These are phyloP conservation scores for Aspergillus sp. DNA, from an alignment of 2,329 filamentous ascomycete genomes.

Conservation along the genomic window DNA sequence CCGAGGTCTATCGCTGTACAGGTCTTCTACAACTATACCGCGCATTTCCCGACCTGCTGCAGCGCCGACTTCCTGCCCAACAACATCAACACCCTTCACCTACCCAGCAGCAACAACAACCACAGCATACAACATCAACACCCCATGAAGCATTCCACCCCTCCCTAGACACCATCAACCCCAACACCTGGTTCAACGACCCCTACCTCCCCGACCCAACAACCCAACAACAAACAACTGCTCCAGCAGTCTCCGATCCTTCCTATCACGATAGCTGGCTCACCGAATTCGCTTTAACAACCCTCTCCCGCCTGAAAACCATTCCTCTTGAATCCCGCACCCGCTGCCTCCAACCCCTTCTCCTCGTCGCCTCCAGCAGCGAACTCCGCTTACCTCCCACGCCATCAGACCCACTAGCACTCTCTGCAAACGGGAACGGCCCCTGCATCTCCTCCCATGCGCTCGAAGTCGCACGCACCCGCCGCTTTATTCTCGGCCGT, in stretches of 20 bases:
- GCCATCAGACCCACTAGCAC: not conserved
- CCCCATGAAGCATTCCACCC: conserved; percentile 10
- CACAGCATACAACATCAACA: conserved; percentile 22
- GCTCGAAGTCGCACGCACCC: conserved; percentile 48
- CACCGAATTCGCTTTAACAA: conserved; percentile 52
- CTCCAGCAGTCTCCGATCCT: conserved; percentile 5
- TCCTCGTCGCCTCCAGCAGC: conserved; percentile 52
- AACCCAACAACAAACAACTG: conserved; percentile 28
- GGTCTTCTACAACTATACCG: conserved; percentile 57
- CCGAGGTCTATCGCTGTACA: conserved; percentile 53
- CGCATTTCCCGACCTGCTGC: conserved; percentile 53
- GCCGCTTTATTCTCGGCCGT: conserved; percentile 51
- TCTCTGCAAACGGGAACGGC: conserved; percentile 9
- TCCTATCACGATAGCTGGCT: conserved; percentile 42
- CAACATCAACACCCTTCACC: conserved; percentile 4
- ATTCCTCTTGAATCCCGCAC: conserved; percentile 55
- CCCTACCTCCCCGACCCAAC: conserved; percentile 8
- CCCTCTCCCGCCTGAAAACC: conserved; percentile 49
- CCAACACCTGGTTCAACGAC: conserved; percentile 17
- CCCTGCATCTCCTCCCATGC: conserved; percentile 36
- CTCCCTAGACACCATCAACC: not conserved
- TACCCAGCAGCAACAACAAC: conserved; percentile 1
- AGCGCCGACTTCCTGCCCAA: conserved; percentile 39
- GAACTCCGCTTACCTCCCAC: conserved; percentile 49
- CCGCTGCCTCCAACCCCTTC: conserved; percentile 53